phyloP scores from a whole-genome alignment of 306 rosid genomes.

The Lathyrus tuberosus region DNA sequence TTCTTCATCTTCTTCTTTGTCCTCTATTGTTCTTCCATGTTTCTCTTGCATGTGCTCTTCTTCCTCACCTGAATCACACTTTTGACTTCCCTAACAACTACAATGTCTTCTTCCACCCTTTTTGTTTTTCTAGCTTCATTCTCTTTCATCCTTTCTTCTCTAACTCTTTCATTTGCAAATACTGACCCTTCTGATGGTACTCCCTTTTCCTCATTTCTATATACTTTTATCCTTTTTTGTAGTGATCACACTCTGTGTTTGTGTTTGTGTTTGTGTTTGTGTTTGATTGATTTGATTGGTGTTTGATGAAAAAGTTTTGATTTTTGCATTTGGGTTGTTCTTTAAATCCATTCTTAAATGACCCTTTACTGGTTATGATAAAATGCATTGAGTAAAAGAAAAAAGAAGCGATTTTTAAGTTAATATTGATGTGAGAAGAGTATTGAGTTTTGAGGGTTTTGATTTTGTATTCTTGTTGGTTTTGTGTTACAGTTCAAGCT shows the following conservation, averaged over 20 bases:
- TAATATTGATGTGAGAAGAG: conserved; percentile 6
- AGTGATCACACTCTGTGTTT: conserved; percentile 33
- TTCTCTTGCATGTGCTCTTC: conserved; percentile 57
- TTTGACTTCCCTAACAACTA: conserved; percentile 27
- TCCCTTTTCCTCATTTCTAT: background rate
- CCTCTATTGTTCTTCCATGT: conserved; percentile 41
- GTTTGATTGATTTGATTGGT: conserved; percentile 19
- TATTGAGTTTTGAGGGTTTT: conserved; percentile 39
- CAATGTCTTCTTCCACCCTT: conserved; percentile 51
- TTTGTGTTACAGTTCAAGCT: conserved; percentile 71
- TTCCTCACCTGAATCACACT: conserved; percentile 45
- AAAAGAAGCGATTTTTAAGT: conserved; percentile 33
- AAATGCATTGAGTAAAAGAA: conserved; percentile 33
- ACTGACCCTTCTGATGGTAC: conserved; percentile 90
- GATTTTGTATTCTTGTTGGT: conserved; percentile 27
- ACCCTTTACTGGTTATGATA: conserved; percentile 39
- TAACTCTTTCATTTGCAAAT: conserved; percentile 47
- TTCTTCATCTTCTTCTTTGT: conserved; percentile 17
- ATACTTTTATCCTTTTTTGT: background rate
- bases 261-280: background rate
- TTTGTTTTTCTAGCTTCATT: conserved; percentile 33
- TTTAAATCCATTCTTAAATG: background rate
- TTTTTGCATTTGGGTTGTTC: conserved; percentile 45
- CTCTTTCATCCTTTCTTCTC: conserved; percentile 45
- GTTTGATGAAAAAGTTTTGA: conserved; percentile 24